Base-by-base conservation (phyloP, 192 early-diverging fungal species). In the Bifiguratus adelaidae region DNA sequence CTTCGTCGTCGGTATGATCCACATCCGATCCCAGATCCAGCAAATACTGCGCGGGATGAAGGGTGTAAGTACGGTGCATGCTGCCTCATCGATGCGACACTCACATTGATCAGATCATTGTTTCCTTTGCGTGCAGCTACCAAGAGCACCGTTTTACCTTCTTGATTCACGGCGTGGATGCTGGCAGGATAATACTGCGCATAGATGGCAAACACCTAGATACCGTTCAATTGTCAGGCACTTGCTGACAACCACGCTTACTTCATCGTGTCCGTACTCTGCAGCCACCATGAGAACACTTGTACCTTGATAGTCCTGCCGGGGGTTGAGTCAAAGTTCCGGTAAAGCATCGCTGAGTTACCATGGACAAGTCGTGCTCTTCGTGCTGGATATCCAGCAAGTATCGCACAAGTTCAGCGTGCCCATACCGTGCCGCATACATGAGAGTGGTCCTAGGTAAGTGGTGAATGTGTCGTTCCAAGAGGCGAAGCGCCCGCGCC, bases 1-100 rank as follows among this genome's bases (percentile, higher is more conserved):
- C 62, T 13, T 65, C 62, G 29, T 65, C 52, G 27, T 65, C 62
- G n/a, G 51, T 46, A 41, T 65, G 62, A 30, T 65, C 62, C 15
- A 65, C 50, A 21, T 65, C 62, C 1, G 56, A 55, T 12, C 55
- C 57, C 4, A 58, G 51, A 15, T 50, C 48, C 7, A 58, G 32
- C 20, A 65, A 34, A 30, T 50, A 55, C 62, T 65, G 45, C 2
- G 22, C 23, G 9, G 35, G 16, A 24, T 42, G 1, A 3, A 41
- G 16, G 30, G 11, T 40, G n/a, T n/a, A n/a, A n/a, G n/a, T n/a
- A n/a, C n/a, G n/a, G n/a, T n/a, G n/a, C n/a, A n/a, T n/a, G n/a
- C n/a, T n/a, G n/a, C n/a, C n/a, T n/a, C n/a, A n/a, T n/a, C n/a
- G n/a, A 40, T 5, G 13, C 7, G 5, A 40, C 32, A 30, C 50